Percentiles rank a stretch among this genome's conserved stretches.
These are phyloP conservation scores for Aspergillus fumigatiaffinis DNA, from an alignment of 2,329 filamentous ascomycete species.

Conservation along the genomic window DNA sequence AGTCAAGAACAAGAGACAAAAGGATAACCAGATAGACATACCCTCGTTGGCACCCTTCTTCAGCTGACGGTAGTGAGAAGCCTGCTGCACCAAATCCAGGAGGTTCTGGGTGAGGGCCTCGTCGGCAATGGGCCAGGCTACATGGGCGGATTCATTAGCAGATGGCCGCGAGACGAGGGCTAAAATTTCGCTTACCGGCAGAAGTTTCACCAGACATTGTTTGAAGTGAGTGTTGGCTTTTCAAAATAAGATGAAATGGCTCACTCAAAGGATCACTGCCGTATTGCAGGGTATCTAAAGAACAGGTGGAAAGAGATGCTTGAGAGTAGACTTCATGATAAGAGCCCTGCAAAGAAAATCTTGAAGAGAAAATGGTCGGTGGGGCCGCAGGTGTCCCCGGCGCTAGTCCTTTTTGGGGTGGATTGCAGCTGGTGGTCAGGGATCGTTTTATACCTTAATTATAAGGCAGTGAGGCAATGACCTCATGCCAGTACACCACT, in stretches of 20 bases:
- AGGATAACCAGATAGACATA: slow-evolving; percentile 21
- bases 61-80: slow-evolving; percentile 60
- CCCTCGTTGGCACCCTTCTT: slow-evolving; percentile 86
- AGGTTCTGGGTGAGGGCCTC: slow-evolving; percentile 74
- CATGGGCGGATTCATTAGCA: slow-evolving; percentile 5
- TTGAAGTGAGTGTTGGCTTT: slow-evolving; percentile 13
- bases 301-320: not conserved
- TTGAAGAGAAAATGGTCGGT: slow-evolving; percentile 1
- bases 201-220: slow-evolving; percentile 31
- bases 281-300: slow-evolving; percentile 10
- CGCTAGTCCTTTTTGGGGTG: not conserved
- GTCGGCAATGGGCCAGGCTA: slow-evolving; percentile 70
- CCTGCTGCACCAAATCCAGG: slow-evolving; percentile 75
- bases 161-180: not conserved
- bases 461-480: not conserved
- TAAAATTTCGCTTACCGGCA: slow-evolving; percentile 20
- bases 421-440: not conserved
- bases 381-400: not conserved
- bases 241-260: slow-evolving; percentile 27
- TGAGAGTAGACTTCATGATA: slow-evolving; percentile 2
- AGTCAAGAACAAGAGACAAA: not conserved
- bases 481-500: not conserved
- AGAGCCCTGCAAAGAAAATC: slow-evolving; percentile 9
- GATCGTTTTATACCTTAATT: not conserved
- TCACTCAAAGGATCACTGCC: slow-evolving; percentile 39